Percentiles rank a stretch among this genome's conserved stretches.
Conservation (phyloP, 495 filamentous ascomycete genomes). For the Polyplosphaeria fusca region DNA sequence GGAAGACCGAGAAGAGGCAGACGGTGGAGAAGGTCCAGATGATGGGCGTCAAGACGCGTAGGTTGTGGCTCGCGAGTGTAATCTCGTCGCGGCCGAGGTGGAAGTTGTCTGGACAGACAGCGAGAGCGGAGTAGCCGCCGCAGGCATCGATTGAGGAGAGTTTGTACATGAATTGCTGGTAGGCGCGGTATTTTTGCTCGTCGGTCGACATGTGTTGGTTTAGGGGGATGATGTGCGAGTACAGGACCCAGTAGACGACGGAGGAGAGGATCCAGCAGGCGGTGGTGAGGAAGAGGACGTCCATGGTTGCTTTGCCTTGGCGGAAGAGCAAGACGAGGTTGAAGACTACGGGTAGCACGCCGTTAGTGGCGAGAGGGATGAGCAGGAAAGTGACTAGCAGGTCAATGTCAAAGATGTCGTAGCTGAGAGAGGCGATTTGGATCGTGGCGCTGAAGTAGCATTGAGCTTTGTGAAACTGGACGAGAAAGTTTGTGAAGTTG, state of each 20-base stretch:
- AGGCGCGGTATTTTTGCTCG: background rate
- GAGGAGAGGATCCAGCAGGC: conserved; percentile 10
- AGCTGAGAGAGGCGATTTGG: conserved; percentile 18
- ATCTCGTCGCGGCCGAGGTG: background rate
- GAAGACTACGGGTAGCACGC: conserved; percentile 21
- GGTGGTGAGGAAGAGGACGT: conserved; percentile 7
- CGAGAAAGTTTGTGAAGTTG: conserved; percentile 15
- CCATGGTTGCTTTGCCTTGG: background rate
- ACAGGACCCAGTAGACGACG: conserved; percentile 23
- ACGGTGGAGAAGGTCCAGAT: conserved; percentile 17
- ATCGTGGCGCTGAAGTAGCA: conserved; percentile 28
- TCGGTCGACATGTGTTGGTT: background rate
- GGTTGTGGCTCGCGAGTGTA: background rate
- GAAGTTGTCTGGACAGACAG: conserved; percentile 17
- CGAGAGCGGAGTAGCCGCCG: conserved; percentile 17
- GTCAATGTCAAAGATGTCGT: conserved; percentile 21
- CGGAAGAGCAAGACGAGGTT: conserved; percentile 16
- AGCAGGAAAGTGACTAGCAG: conserved; percentile 26
- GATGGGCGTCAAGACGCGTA: conserved; percentile 13
- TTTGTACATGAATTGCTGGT: conserved; percentile 26
- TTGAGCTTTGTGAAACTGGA: conserved; percentile 27
- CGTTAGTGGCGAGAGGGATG: conserved; percentile 21
- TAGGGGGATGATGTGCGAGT: conserved; percentile 15
- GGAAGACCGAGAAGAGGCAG: background rate
- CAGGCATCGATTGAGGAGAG: conserved; percentile 10